These are phyloP conservation scores for Clonostachys byssicola DNA, from an alignment of 2,329 filamentous ascomycete species.

Conservation along the genomic window DNA sequence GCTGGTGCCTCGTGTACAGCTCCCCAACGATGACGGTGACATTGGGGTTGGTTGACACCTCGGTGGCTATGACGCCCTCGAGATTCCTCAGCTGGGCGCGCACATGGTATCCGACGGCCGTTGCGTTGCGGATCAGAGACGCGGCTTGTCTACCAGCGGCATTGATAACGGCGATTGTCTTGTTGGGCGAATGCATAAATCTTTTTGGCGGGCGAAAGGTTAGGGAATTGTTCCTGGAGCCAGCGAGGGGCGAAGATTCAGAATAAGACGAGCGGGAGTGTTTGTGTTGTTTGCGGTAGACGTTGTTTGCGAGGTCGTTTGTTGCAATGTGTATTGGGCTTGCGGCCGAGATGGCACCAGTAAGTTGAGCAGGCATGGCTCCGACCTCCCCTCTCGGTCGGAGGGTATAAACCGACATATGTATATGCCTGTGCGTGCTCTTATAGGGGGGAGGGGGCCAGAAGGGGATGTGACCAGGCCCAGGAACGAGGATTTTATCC, in stretches of 20 bases:
- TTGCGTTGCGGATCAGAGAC: slow-evolving; percentile 89
- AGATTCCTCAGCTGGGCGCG: slow-evolving; percentile 86
- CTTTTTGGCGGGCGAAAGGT: slow-evolving; percentile 58
- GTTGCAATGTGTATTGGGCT: slow-evolving; percentile 29
- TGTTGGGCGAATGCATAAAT: slow-evolving; percentile 56
- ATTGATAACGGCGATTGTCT: slow-evolving; percentile 93
- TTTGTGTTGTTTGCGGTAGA: slow-evolving; percentile 45
- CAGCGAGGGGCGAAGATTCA: slow-evolving; percentile 49
- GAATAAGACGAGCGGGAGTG: slow-evolving; percentile 60
- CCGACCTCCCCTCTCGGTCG: slow-evolving; percentile 6
- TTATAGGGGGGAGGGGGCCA: background rate
- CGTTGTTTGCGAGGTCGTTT: slow-evolving; percentile 25
- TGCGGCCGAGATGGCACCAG: slow-evolving; percentile 27
- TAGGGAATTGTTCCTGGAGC: slow-evolving; percentile 54
- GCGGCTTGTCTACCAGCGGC: slow-evolving; percentile 93
- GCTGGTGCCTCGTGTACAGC: slow-evolving; percentile 52
- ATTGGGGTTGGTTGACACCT: slow-evolving; percentile 78
- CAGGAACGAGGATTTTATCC: slow-evolving; percentile 1
- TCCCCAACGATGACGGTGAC: slow-evolving; percentile 63
- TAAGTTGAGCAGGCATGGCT: slow-evolving; percentile 32
- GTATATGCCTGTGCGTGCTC: background rate
- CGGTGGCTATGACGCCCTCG: slow-evolving; percentile 82
- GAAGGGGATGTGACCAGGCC: background rate
- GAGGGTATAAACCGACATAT: slow-evolving; percentile 4
- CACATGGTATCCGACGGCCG: slow-evolving; percentile 89